Base-by-base conservation (phyloP, 2,329 filamentous ascomycete species). In the Didymellaceae sp. region DNA sequence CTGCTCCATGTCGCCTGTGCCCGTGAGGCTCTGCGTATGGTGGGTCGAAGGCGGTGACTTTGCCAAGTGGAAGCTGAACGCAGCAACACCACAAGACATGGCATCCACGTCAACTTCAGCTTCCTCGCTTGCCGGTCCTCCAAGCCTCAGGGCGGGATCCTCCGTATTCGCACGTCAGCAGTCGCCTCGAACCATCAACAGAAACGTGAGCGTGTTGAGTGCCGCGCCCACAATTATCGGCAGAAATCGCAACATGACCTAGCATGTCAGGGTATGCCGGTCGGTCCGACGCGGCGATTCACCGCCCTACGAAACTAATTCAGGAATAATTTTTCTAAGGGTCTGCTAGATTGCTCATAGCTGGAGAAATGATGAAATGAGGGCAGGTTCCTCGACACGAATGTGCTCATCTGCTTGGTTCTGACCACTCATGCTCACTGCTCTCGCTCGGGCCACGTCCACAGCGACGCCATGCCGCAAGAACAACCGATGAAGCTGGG, bases 1-100 rank as follows among this genome's bases (percentile, higher is more conserved):
- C 47, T 40, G 25, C 24, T 45, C 35, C 5, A 7, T 13, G 48
- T 52, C 48, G 48, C 48, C 37, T 52, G 48, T 46, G 48, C 37
- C 43, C 48, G 43, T 52, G 46, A 52, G 42, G 48, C 48, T 52
- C 48, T 50, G 18, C 33, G n/a, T 30, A 21, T 33, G 26, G 48
- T 45, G 48, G 41, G 42, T 38, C 48, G 17, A 50, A 22, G 47
- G 41, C 47, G 41, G 34, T 50, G 46, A 44, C 26, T 9, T 21
- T 31, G 32, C 3, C n/a, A 18, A 6, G 10, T 4, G 11, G 18
- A 17, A 7, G 30, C 22, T 16, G 24, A 37, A 28, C 28, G 20
- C 30, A 10, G 24, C 16, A 14, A 18, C 18, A 16, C 25, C 30
- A 38, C 24, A 16, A 47, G 21, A 33, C n/a, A 14, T 8, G 18